Base-by-base conservation (phyloP, 2,329 filamentous ascomycete genomes). In the Leptodontidium sp. region DNA sequence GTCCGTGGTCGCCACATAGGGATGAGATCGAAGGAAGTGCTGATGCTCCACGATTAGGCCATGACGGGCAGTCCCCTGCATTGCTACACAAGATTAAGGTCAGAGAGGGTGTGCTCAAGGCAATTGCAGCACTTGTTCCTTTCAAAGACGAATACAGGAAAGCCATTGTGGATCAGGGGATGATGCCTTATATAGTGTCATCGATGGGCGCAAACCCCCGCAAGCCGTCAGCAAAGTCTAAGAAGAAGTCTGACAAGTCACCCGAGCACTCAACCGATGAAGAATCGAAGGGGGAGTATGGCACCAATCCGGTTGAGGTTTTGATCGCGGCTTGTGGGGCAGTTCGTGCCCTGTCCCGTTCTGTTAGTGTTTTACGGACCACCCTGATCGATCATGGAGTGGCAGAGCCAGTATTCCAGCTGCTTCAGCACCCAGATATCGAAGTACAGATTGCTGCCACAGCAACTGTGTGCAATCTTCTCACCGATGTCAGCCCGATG, bases 401-500 rank as follows among this genome's bases (percentile, higher is more conserved):
- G 62, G 91, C 92, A 1, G 86, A 89, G 73, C 94, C 94, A 3
- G 82, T 97, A 8, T 91, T 94, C 73, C 84, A 85, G 38, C 88
- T 98, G 57, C 84, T 98, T 72, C 88, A 85, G 67, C 91, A 96
- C 79, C 85, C 86, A 7, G 88, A 96, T 73, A 81, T 93, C 40
- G 90, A 95, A 64, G 90, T 98, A 4, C 91, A 94, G 77, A 90
- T 96, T 77, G 93, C 94, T 61, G 93, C 95, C 6, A 97, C 93
- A 0, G 90, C 92, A 45, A 90, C 91, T 7, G 87, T 97, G 49
- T 93, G 91, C 75, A 99, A 99, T 78, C 81, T 99, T 61, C 87
- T 97, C 6, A 84, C 94, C 58, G 93, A 97, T 71, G 93, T 97
- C 75, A 98, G 94, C 77, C 94, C 96, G 0, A 94, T 98, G 88